Evolutionary conservation across 1,139 yeast species (phyloP), one percentile per base, ranked within the genome.

Genomic region (Suhomyces wounanorum): DNA sequence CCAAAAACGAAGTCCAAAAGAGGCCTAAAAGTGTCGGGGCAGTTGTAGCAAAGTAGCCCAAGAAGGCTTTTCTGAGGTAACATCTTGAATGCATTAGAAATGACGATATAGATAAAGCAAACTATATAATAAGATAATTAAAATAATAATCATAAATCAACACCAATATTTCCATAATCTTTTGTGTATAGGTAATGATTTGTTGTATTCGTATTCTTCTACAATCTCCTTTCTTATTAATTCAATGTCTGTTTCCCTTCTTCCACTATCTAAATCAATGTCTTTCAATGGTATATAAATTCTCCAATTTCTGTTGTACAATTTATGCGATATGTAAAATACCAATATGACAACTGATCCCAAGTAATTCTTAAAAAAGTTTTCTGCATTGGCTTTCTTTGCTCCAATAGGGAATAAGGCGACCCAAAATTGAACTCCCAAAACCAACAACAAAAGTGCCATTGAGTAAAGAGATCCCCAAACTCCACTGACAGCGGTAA

Each of bases 401-500:
- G 63, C 60, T 2, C 67, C 67, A 16, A 70, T 55, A 7, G 78
- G 78, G 55, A 68, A 70, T 43, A 73, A 61, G 1, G 77, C 75
- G 1, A 67, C 67, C 76, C 76, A 72, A 52, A 73, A 70, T 55
- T 72, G 76, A 3, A 67, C 66, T 5, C 64, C 68, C 48, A 73
- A 61, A 1, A 73, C 77, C 37, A 69, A 46, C 1, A 63, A n/a
- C 45, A 71, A 61, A 40, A 73, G 62, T 1, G 47, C 49, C 62
- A 72, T 69, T 3, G 75, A 65, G 53, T 70, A 70, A 45, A 66
- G 50, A 1, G 77, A 70, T 0, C 77, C 77, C 61, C 60, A 66
- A 13, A 72, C 53, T 5, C 78, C 77, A 0, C 66, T 58, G 7
- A 60, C 44, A 0, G 77, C 61, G 0, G 58, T 64, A 55, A 70